These are phyloP conservation scores for Syncephalastrum racemosum DNA, from an alignment of 371 early-diverging fungal species.

Conservation along the genomic window DNA sequence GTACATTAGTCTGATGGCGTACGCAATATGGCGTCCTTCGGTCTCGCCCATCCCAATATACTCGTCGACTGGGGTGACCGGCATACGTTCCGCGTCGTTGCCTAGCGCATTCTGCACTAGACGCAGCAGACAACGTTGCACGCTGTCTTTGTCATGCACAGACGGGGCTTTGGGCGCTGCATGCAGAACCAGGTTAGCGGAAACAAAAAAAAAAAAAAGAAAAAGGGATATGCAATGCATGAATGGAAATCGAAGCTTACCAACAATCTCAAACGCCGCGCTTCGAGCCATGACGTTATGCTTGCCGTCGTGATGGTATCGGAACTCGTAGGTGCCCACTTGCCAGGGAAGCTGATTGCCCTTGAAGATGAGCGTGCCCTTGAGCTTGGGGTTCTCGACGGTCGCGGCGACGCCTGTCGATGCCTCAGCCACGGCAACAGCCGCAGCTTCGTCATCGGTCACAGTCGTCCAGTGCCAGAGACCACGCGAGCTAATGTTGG, in stretches of 20 bases:
- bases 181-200: conserved; percentile 12
- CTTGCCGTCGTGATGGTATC: conserved; percentile 85
- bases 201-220: conserved; percentile 1
- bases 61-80: conserved; percentile 52
- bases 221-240: neutral
- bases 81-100: conserved; percentile 54
- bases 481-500: conserved; percentile 74
- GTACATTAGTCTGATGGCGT: conserved; percentile 76
- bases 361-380: conserved; percentile 54
- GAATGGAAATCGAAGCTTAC: conserved; percentile 25
- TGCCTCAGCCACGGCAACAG: conserved; percentile 28
- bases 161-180: conserved; percentile 11
- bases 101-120: conserved; percentile 40
- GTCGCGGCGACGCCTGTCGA: conserved; percentile 6
- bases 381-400: conserved; percentile 5
- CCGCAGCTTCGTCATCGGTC: conserved; percentile 9
- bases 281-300: conserved; percentile 83
- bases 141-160: conserved; percentile 15
- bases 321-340: conserved; percentile 82
- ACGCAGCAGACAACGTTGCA: conserved; percentile 27
- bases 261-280: conserved; percentile 74
- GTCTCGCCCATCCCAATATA: conserved; percentile 65
- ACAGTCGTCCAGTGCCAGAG: conserved; percentile 52
- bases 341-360: conserved; percentile 79
- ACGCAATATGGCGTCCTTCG: conserved; percentile 75